phyloP scores from a whole-genome alignment of 2,329 filamentous ascomycete species.

The Ascochyta pisi region DNA sequence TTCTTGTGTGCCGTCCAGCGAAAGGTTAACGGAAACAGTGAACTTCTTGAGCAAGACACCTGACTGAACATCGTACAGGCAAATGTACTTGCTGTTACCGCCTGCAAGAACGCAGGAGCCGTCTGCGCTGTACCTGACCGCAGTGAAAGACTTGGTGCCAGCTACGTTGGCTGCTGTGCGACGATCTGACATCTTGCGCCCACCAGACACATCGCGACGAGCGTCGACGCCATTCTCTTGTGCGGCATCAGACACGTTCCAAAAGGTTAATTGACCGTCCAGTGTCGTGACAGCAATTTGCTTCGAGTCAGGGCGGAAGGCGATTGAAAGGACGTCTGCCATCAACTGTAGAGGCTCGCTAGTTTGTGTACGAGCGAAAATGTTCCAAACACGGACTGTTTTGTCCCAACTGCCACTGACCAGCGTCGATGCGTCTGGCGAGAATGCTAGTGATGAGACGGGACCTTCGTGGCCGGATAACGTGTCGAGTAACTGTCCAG shows the following conservation, averaged over 20 bases:
- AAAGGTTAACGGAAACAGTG: conserved; percentile 95
- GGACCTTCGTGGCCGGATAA: conserved; percentile 93
- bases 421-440: conserved; percentile 81
- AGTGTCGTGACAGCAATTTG: conserved; percentile 92
- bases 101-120: conserved; percentile 88
- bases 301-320: conserved; percentile 86
- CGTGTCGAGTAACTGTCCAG: conserved; percentile 89
- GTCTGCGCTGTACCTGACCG: conserved; percentile 89
- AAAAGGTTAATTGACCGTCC: conserved; percentile 94
- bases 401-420: conserved; percentile 97
- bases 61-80: conserved; percentile 91
- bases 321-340: conserved; percentile 85
- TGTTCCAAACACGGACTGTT: conserved; percentile 94
- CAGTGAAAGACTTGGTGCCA: conserved; percentile 88
- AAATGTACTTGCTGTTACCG: conserved; percentile 98
- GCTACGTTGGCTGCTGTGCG: conserved; percentile 89
- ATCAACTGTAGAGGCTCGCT: conserved; percentile 93
- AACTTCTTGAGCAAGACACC: conserved; percentile 93
- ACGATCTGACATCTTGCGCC: conserved; percentile 85
- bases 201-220: conserved; percentile 89
- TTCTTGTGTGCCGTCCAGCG: conserved; percentile 92
- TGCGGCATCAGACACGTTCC: conserved; percentile 86
- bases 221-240: conserved; percentile 89
- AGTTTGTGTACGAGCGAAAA: conserved; percentile 92
- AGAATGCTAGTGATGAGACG: conserved; percentile 85